Percentiles rank a stretch among this genome's conserved stretches.
Conservation (phyloP, 257 asterid genomes). For the Capsicum pubescens region DNA sequence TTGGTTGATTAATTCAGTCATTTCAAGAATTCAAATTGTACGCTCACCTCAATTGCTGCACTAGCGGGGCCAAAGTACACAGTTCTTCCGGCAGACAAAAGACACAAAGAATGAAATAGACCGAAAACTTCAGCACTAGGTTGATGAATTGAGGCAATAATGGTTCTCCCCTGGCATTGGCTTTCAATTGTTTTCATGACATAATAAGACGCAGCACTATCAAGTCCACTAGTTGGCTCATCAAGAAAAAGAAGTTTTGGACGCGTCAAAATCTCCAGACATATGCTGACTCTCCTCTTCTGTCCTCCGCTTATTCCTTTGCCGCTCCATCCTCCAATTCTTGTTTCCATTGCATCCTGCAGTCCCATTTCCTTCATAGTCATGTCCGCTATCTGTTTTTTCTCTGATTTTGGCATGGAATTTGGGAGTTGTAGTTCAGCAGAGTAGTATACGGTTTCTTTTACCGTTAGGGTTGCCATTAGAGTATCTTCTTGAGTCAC, state of each 20-base stretch:
- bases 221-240: constrained; percentile 73
- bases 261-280: constrained; percentile 56
- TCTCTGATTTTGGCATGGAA: constrained; percentile 31
- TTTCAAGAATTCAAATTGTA: neutral
- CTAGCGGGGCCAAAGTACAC: constrained; percentile 34
- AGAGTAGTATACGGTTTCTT: constrained; percentile 37
- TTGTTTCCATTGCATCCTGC: constrained; percentile 34
- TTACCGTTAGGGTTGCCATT: constrained; percentile 32
- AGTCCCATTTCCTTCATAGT: constrained; percentile 38
- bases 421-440: constrained; percentile 40
- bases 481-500: constrained; percentile 38
- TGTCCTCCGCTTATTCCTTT: constrained; percentile 68
- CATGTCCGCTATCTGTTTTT: constrained; percentile 35
- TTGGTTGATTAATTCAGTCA: neutral
- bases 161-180: constrained; percentile 31
- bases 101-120: constrained; percentile 35
- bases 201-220: constrained; percentile 57
- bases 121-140: constrained; percentile 38
- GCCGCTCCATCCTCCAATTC: constrained; percentile 46
- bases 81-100: constrained; percentile 35
- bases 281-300: constrained; percentile 65
- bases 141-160: constrained; percentile 37
- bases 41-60: constrained; percentile 37
- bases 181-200: constrained; percentile 35
- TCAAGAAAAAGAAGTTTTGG: constrained; percentile 68